A percentile compares a stretch with the other conserved stretches of the same genome.
Evolutionary conservation across 164 flowering plant genomes (phyloP).

Genomic region (Malania oleifera): DNA sequence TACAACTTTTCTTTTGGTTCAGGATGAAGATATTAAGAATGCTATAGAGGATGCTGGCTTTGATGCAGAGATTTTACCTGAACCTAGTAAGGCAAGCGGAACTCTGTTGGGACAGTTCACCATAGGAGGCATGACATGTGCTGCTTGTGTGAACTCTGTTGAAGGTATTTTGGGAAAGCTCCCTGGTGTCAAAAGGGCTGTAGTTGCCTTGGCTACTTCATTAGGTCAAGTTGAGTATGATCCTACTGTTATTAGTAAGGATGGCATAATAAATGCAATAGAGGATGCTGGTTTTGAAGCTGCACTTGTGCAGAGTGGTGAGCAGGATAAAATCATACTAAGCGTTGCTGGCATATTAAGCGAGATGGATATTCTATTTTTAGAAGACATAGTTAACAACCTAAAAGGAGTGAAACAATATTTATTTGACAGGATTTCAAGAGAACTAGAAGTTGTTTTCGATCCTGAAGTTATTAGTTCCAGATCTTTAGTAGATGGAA

Average conservation of each 20-base stretch:
- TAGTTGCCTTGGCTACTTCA: conserved; percentile 87
- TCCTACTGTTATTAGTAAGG: conserved; percentile 63
- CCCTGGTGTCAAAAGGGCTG: conserved; percentile 86
- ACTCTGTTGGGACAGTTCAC: conserved; percentile 77
- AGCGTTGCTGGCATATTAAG: conserved; percentile 51
- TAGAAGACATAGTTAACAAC: conserved; percentile 56
- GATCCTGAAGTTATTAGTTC: conserved; percentile 79
- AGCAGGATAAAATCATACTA: conserved; percentile 64
- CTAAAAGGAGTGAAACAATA: conserved; percentile 74
- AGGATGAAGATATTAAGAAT: conserved; percentile 78
- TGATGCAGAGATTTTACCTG: conserved; percentile 83
- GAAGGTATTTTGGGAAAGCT: conserved; percentile 80
- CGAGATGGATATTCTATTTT: conserved; percentile 54
- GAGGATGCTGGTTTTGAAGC: conserved; percentile 98
- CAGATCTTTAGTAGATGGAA: conserved; percentile 70
- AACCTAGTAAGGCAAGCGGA: conserved; percentile 33
- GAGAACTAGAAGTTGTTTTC: conserved; percentile 63
- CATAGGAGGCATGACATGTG: conserved; percentile 99
- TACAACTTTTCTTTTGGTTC: conserved; percentile 10
- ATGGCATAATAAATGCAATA: conserved; percentile 76
- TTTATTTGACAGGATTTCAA: conserved; percentile 34
- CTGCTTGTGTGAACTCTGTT: conserved; percentile 91
- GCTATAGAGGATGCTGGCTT: conserved; percentile 99
- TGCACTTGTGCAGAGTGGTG: conserved; percentile 74
- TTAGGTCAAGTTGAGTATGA: conserved; percentile 94